A percentile compares a stretch with the other conserved stretches of the same genome.
These are phyloP conservation scores for Fusarium globosum DNA, from an alignment of 2,329 filamentous ascomycete species.

Conservation along the genomic window DNA sequence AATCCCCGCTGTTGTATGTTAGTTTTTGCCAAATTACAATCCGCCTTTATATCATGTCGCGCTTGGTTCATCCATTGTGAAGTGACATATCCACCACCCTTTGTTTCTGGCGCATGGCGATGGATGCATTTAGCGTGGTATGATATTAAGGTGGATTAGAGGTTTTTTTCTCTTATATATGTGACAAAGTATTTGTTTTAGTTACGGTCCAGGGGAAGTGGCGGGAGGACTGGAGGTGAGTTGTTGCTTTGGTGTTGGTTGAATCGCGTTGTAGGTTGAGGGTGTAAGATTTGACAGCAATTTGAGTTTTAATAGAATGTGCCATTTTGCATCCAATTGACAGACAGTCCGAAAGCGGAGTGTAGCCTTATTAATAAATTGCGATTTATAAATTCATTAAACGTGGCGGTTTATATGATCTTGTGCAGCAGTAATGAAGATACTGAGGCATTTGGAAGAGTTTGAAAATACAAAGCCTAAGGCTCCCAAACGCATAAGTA, in stretches of 20 bases:
- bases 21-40: background rate
- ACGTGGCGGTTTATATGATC: fast-evolving
- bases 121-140: background rate
- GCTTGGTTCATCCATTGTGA: background rate
- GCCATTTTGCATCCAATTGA: fast-evolving
- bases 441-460: fast-evolving
- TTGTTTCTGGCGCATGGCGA: background rate
- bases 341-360: fast-evolving
- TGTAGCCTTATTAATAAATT: fast-evolving
- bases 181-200: background rate
- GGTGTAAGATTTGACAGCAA: background rate
- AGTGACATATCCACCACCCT: background rate
- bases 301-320: fast-evolving
- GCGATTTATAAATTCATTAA: too few species aligned
- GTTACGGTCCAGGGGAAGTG: too few species aligned
- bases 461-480: background rate
- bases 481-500: background rate
- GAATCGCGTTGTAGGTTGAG: background rate
- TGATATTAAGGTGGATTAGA: background rate
- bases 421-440: background rate
- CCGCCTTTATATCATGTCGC: too few species aligned
- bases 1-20: too few species aligned
- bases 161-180: fast-evolving
- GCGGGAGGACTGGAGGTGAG: fast-evolving
- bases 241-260: background rate